Evolutionary conservation across 257 asterid species (phyloP), one percentile per base, ranked within the genome.

Genomic region (Solanum tarapatanum): DNA sequence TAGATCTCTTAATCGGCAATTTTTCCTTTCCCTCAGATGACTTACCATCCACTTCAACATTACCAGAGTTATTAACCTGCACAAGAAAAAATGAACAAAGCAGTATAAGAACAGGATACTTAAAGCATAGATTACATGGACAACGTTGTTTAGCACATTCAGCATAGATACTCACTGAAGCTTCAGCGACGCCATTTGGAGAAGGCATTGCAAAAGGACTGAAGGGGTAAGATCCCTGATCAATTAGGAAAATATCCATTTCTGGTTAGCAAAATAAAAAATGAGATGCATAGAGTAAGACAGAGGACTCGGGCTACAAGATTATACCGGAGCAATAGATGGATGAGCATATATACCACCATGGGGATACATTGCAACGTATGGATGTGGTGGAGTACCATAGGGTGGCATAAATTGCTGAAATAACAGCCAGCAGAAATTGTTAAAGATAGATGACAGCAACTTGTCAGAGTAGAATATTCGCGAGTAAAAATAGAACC

Each of bases 381-480:
- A 97, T 69, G 99, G 99, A 90, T 94, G 98, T 21, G 98, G 98
- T 82, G 98, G 97, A 88, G 98, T 93, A 64, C 98, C 98, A 88
- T 94, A 97, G n/a, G 98, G 99, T 84, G 98, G 98, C 92, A 97
- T 95, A 89, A 94, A 93, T 90, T 93, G 99, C 98, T 96, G 95
- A 94, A 91, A 48, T 48, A 30, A 21, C 69, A 82, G 85, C 85
- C 85, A 19, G 11, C 21, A 82, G 33, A 51, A 82, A 82, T 48
- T 12, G 9, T 82, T 48, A 48, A 82, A 28, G 17, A 17, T 28
- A 48, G 39, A 80, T 26, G 43, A 30, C 11, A 82, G 64, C 24
- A 43, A 48, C 39, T 82, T 48, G 69, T 82, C 30, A 39, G 60
- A 76, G 35, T 39, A 21, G 83, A 76, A n/a, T 23, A 41, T 39